Base-by-base conservation (phyloP, 495 filamentous ascomycete genomes). In the Aspergillus ostianus region DNA sequence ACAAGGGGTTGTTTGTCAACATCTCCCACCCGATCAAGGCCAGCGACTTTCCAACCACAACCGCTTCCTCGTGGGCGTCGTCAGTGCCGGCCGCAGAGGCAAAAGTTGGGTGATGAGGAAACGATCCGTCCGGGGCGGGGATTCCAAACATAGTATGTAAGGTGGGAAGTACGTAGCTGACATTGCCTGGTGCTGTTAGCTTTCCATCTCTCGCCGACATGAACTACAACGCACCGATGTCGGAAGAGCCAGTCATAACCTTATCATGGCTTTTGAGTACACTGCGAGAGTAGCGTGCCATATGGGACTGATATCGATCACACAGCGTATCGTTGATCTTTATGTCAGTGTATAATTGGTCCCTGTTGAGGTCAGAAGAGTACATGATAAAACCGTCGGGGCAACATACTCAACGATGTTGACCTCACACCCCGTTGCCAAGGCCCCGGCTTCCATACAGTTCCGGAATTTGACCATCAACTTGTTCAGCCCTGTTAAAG, bases 121-220 rank as follows among this genome's bases (percentile, higher is more conserved):
- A 80, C 3, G 70, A 73, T 0, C 75, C 77, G 15, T 74, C 65
- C 3, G 76, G 70, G 13, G 66, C 62, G 0, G 70, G 70, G 51
- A 91, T 88, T 5, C 71, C 73, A 60, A 89, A 88, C 47, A 82
- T 80, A 2, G 79, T 74, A 59, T 78, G 84, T 18, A 91, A 62
- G 36, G 82, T 86, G 20, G 87, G 88, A 62, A 87, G 78, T 1
- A 80, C 77, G 63, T 88, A 82, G 65, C 83, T 86, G 59, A 90
- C 77, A 64, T 90, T 81, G 0, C 86, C 87, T 79, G 48, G 21
- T 7, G 10, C 20, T 23, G 44, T 51, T 45, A 48, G 58, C 26
- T 29, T 53, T 27, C 18, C 17, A 32, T 12, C n/a, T 13, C 19
- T 18, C 2, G 9, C 18, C 8, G 51, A 3, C 20, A 8, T 32